Evolutionary conservation across 331 rosid species (phyloP), one percentile per base, ranked within the genome.

Genomic region (Quercus phellos): DNA sequence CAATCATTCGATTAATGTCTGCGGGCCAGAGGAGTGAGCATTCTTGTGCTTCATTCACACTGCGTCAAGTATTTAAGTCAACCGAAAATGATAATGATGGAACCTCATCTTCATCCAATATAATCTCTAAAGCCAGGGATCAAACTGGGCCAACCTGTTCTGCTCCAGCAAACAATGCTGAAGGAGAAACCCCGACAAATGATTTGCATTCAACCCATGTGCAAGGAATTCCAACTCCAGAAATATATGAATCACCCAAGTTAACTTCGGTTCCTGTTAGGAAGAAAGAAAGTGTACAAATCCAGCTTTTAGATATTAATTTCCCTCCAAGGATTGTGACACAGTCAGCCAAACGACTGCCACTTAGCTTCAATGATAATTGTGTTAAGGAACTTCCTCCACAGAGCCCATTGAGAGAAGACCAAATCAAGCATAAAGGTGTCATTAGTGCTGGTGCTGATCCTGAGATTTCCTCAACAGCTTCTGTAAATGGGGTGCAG

Each of bases 141-240:
- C 88, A 78, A 4, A 81, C 75, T 2, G 90, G 91, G 78, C 91
- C 82, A 56, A 90, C 90, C 81, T 80, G 83, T 76, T 84, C 88
- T 56, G 83, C 93, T 73, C 87, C 34, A 14, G 83, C 81, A 46
- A 91, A 88, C 79, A 70, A 76, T 4, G 85, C 75, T 79, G 90
- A 93, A 87, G 96, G 90, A 77, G 97, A 88, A 78, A 75, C 76
- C 78, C 64, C 56, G 55, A 74, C 69, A 74, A 82, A 77, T 30
- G 86, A 87, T 74, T 80, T 82, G 10, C 89, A 79, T 63, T 80
- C 84, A 21, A 84, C 82, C 64, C 94, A 87, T 82, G 81, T 86
- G 22, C 98, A 89, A 64, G 99, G 99, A 64, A 93, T 95, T 84
- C 98, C 96, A 64, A 93, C 98, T 63, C 99, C 99, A 11, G 99